Conservation (phyloP, 352 stramenopile species). For the Globisporangium sylvaticum region DNA sequence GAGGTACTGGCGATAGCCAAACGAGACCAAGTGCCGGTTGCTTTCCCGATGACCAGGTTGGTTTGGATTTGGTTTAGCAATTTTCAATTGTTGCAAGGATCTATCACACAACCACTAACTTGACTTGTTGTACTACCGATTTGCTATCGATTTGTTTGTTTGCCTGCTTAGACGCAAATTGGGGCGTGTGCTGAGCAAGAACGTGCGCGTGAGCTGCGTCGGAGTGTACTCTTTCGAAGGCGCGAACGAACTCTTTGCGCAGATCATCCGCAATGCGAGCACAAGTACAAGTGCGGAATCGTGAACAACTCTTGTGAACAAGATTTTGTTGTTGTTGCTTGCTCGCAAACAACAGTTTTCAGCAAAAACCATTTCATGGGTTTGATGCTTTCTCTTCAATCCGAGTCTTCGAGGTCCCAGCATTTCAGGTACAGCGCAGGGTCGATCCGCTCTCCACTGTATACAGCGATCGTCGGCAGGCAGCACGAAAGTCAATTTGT, state of each 20-base stretch:
- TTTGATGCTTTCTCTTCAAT: background rate
- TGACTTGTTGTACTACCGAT: background rate
- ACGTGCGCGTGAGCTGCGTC: slow-evolving; percentile 91
- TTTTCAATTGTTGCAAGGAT: background rate
- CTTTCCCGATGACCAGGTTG: slow-evolving; percentile 14
- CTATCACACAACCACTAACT: background rate
- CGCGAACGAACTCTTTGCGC: slow-evolving; percentile 85
- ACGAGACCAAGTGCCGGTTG: slow-evolving; percentile 6
- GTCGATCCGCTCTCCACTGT: slow-evolving; percentile 13
- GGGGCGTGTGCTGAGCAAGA: slow-evolving; percentile 90
- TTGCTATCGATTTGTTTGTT: background rate
- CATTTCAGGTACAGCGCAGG: slow-evolving; percentile 32
- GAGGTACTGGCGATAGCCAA: slow-evolving; percentile 12
- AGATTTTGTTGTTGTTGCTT: background rate
- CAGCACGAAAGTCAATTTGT: background rate
- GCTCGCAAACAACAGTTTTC: background rate
- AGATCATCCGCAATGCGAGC: slow-evolving; percentile 23
- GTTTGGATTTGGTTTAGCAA: background rate
- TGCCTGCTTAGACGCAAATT: slow-evolving; percentile 72
- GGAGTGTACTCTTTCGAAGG: slow-evolving; percentile 94
- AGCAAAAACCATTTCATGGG: background rate
- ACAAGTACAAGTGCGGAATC: background rate
- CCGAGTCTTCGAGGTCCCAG: slow-evolving; percentile 29
- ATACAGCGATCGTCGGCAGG: background rate
- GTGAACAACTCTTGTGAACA: background rate